These are phyloP conservation scores for Kockovaella imperatae DNA, from an alignment of 768 basidiomycete species.

Conservation along the genomic window DNA sequence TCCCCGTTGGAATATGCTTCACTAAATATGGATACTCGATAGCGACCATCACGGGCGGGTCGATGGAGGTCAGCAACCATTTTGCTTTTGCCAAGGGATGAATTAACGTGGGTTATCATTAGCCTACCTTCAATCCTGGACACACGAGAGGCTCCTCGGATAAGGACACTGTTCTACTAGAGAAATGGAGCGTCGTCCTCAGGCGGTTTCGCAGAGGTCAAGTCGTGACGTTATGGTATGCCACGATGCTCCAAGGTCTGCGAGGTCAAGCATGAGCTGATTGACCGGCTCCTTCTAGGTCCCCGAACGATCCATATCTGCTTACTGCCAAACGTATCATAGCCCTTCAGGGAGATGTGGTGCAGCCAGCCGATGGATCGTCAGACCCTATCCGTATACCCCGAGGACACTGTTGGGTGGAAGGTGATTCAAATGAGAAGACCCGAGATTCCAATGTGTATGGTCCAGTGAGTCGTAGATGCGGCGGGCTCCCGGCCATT, in stretches of 20 bases:
- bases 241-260: not conserved
- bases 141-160: constrained; percentile 26
- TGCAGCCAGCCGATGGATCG: constrained; percentile 38
- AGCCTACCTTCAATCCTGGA: constrained; percentile 46
- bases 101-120: not conserved
- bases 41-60: constrained; percentile 36
- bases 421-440: constrained; percentile 44
- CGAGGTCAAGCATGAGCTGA: not conserved
- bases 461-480: constrained; percentile 41
- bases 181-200: constrained; percentile 37
- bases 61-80: constrained; percentile 35
- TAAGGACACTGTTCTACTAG: constrained; percentile 43
- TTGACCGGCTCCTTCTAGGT: constrained; percentile 18
- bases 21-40: constrained; percentile 42
- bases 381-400: constrained; percentile 42
- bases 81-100: not conserved
- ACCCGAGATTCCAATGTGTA: constrained; percentile 44
- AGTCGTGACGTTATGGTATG: constrained; percentile 42
- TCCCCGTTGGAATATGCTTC: constrained; percentile 44
- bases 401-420: constrained; percentile 46
- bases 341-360: constrained; percentile 44
- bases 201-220: constrained; percentile 37
- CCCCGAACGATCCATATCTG: constrained; percentile 42
- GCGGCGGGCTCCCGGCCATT: not conserved
- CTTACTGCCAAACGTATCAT: constrained; percentile 46